Evolutionary conservation across 2,329 filamentous ascomycete species (phyloP).

Genomic region (Diaporthe capsici): DNA sequence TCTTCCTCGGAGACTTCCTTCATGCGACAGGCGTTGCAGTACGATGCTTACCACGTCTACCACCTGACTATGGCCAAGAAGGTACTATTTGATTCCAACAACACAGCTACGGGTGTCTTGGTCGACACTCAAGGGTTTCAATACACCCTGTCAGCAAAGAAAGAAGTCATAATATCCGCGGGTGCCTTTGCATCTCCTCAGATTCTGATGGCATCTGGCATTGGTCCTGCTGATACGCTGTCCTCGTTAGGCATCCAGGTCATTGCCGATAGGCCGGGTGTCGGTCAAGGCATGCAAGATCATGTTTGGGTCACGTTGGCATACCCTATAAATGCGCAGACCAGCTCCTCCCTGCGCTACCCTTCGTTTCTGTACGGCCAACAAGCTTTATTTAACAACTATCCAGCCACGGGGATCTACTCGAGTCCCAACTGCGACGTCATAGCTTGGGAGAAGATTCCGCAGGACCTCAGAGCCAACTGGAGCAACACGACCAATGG

Average conservation of each 20-base stretch:
- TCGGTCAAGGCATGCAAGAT: conserved; percentile 66
- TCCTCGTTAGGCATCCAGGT: conserved; percentile 56
- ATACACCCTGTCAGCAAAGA: conserved; percentile 5
- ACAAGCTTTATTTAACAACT: not conserved
- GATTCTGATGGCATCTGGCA: conserved; percentile 71
- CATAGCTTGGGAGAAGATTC: conserved; percentile 20
- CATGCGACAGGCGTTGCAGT: not conserved
- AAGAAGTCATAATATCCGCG: conserved; percentile 71
- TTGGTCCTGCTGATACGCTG: conserved; percentile 64
- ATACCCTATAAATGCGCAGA: conserved; percentile 4
- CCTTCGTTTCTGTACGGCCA: conserved; percentile 1
- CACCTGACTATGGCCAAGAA: conserved; percentile 10
- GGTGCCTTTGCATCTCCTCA: conserved; percentile 71
- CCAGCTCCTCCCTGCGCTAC: not conserved
- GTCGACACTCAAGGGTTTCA: conserved; percentile 6
- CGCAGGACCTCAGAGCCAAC: not conserved
- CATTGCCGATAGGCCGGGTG: conserved; percentile 58
- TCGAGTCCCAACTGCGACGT: conserved; percentile 22
- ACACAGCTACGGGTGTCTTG: conserved; percentile 22
- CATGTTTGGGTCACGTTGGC: conserved; percentile 45
- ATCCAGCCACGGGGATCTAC: conserved; percentile 9
- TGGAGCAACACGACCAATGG: not conserved
- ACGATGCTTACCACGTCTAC: not conserved
- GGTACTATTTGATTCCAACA: conserved; percentile 3
- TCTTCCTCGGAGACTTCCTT: conserved; percentile 8